phyloP scores from a whole-genome alignment of 2,329 filamentous ascomycete genomes.

The Microdochium bolleyi region DNA sequence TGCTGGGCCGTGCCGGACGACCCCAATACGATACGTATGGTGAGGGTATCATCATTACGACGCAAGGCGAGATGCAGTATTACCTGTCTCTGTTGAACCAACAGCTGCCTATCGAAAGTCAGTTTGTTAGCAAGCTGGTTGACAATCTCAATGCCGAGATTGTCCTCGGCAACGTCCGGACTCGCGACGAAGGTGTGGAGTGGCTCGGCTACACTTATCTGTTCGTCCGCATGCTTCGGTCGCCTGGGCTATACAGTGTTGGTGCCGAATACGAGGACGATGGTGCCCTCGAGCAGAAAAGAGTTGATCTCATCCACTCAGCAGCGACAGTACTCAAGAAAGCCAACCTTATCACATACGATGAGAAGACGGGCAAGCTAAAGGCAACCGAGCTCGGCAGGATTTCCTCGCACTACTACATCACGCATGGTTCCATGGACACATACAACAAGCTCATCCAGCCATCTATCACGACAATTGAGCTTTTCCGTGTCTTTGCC shows the following conservation, averaged over 20 bases:
- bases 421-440: slow-evolving; percentile 91
- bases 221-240: slow-evolving; percentile 94
- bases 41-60: slow-evolving; percentile 97
- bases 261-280: slow-evolving; percentile 94
- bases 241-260: slow-evolving; percentile 89
- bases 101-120: slow-evolving; percentile 94
- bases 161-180: slow-evolving; percentile 87
- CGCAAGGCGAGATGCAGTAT: slow-evolving; percentile 90
- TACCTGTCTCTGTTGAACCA: slow-evolving; percentile 95
- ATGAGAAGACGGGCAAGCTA: slow-evolving; percentile 82
- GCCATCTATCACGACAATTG: slow-evolving; percentile 85
- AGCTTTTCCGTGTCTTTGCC: slow-evolving; percentile 93
- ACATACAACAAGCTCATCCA: slow-evolving; percentile 96
- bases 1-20: slow-evolving; percentile 93
- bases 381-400: slow-evolving; percentile 91
- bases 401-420: slow-evolving; percentile 97
- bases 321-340: slow-evolving; percentile 82
- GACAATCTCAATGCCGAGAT: slow-evolving; percentile 97
- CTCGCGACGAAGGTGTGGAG: slow-evolving; percentile 91
- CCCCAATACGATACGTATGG: slow-evolving; percentile 97
- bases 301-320: slow-evolving; percentile 94
- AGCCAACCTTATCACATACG: slow-evolving; percentile 86
- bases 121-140: slow-evolving; percentile 84
- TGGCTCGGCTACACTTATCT: slow-evolving; percentile 98
- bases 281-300: slow-evolving; percentile 84